Percentiles rank a stretch among this genome's conserved stretches.
Evolutionary conservation across 331 rosid species (phyloP).

Genomic region (Malus hybrid): DNA sequence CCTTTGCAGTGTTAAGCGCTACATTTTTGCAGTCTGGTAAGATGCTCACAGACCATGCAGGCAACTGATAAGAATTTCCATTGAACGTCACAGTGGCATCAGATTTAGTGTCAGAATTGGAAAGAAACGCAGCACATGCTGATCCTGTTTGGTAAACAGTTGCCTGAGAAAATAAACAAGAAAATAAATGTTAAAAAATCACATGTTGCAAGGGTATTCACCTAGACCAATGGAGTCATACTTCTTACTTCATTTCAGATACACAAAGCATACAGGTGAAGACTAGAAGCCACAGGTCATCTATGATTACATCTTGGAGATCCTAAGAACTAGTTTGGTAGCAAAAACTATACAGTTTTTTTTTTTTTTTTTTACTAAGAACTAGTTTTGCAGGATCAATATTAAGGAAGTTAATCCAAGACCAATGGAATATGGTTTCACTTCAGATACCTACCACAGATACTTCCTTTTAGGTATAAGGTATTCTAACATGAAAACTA

Average conservation of each 20-base stretch:
- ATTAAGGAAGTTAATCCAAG: neutral
- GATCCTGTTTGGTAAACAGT: conserved; percentile 71
- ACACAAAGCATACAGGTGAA: neutral
- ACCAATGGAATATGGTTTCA: too few species aligned
- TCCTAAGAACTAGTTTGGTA: neutral
- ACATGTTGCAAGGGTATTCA: neutral
- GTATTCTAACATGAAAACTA: neutral
- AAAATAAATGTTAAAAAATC: neutral
- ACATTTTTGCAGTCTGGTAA: conserved; percentile 95
- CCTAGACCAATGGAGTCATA: neutral
- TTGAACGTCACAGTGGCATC: conserved; percentile 67
- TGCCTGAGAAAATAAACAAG: conserved; percentile 30
- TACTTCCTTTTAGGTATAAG: neutral
- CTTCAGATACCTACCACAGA: neutral
- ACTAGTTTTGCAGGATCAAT: neutral
- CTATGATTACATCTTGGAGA: neutral
- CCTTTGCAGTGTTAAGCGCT: conserved; percentile 95
- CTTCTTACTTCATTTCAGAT: neutral
- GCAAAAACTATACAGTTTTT: neutral
- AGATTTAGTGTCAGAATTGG: conserved; percentile 51
- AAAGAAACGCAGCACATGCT: conserved; percentile 75
- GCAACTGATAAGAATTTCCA: conserved; percentile 72
- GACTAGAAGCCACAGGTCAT: neutral
- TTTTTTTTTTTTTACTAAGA: too few species aligned
- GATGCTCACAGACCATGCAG: conserved; percentile 97